phyloP scores from a whole-genome alignment of 257 asterid genomes.

The Verbascum thapsus region DNA sequence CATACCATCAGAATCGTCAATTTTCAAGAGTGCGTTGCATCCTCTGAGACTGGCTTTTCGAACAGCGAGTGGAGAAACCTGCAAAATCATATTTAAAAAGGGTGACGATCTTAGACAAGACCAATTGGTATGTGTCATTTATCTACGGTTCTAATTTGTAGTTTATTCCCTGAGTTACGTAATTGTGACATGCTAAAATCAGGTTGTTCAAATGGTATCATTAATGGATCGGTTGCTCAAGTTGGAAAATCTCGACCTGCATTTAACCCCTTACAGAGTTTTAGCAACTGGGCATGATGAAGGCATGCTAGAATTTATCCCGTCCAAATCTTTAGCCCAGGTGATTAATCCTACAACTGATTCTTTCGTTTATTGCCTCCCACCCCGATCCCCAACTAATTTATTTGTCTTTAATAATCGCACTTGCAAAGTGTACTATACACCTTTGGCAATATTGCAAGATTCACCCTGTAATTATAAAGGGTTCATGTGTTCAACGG shows the following conservation, averaged over 20 bases:
- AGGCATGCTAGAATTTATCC: conserved; percentile 97
- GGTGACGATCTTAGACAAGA: conserved; percentile 99
- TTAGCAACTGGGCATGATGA: conserved; percentile 98
- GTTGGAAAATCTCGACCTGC: conserved; percentile 96
- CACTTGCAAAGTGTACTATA: no score
- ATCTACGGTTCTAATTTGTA: background rate
- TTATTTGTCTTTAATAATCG: no score
- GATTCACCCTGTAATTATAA: no score
- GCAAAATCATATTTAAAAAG: conserved; percentile 91
- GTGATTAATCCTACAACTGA: conserved; percentile 38
- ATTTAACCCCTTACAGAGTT: conserved; percentile 92
- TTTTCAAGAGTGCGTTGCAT: conserved; percentile 83
- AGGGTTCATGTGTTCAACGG: no score
- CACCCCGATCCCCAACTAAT: no score
- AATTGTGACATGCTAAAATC: conserved; percentile 26
- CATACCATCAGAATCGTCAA: conserved; percentile 92
- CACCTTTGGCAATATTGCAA: no score
- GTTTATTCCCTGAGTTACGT: background rate
- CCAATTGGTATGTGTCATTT: conserved; percentile 69
- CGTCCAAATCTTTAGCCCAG: conserved; percentile 96
- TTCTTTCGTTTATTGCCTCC: no score
- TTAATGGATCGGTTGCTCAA: conserved; percentile 96
- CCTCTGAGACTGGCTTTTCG: conserved; percentile 93
- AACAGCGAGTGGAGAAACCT: conserved; percentile 83
- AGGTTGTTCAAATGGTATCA: conserved; percentile 98